Evolutionary conservation across 176 grass and related monocot species (phyloP), one percentile per base, ranked within the genome.

Genomic region (Chrysopogon serrulatus): DNA sequence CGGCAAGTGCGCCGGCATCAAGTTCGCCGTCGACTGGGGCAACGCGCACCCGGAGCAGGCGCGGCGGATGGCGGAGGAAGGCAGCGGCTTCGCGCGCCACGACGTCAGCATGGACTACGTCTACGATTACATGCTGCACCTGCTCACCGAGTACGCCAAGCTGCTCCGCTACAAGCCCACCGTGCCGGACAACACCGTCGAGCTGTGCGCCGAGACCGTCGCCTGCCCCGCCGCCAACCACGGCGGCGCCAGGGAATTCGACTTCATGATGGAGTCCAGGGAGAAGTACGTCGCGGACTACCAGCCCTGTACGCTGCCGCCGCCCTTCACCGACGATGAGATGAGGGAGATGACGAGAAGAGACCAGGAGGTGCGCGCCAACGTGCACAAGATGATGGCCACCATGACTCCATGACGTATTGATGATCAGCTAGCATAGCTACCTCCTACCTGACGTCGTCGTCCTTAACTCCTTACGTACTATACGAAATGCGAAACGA

Each of bases 81-180:
- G 93, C 8, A 93, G 89, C 69, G 49, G 23, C 9, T 98, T 95
- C 82, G 64, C 90, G 0, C 59, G 83, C 40, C 85, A 90, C 18
- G 77, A 94, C 17, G 48, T 98, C 41, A 78, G 49, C 65, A 95
- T 98, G 93, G 91, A 94, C 30, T 92, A 89, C 69, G 93, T 98
- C 1, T 98, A 98, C 30, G 91, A 98, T 62, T 98, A 98, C 89
- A 95, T 98, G 96, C 32, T 98, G 54, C 96, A 98, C 77, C 79
- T 90, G 84, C 51, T 98, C 30, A 92, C 40, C 6, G 63, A 86
- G 70, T 98, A 95, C 70, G 91, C 96, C 8, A 56, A 43, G 7
- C 85, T 98, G 45, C 87, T 92, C 65, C 90, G 81, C 8, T 98
- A 95, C 78, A 96, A 84, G 76, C 96, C 96, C 61, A 83, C 80